Evolutionary conservation across 164 flowering plant species (phyloP).

Genomic region (Paratinospora sagittata): DNA sequence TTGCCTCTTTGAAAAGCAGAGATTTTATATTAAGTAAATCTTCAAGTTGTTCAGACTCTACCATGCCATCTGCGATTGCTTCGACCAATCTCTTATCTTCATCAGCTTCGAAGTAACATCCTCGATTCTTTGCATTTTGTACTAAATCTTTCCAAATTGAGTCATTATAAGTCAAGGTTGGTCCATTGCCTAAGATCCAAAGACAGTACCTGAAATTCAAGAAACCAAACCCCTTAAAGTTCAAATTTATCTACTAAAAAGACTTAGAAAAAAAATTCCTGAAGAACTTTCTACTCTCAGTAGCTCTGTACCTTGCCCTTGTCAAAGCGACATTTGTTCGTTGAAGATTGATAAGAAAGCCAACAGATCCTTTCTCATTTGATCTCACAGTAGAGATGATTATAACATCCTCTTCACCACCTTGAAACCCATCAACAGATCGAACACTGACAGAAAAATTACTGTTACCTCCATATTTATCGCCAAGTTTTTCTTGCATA

Average conservation of each 20-base stretch:
- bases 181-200: constrained; percentile 28
- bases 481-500: constrained; percentile 29
- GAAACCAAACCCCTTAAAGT: constrained; percentile 26
- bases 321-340: constrained; percentile 38
- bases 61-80: constrained; percentile 5
- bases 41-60: constrained; percentile 5
- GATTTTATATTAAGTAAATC: constrained; percentile 14
- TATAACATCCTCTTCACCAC: constrained; percentile 41
- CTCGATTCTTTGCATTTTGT: constrained; percentile 20
- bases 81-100: constrained; percentile 12
- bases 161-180: constrained; percentile 14
- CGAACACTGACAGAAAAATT: constrained; percentile 32
- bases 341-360: constrained; percentile 21
- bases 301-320: constrained; percentile 23
- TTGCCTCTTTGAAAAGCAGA: constrained; percentile 16
- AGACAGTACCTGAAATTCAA: constrained; percentile 46
- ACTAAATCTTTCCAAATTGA: constrained; percentile 22
- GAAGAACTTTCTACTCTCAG: not conserved
- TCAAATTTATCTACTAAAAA: not conserved
- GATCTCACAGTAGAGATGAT: constrained; percentile 33
- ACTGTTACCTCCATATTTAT: constrained; percentile 14
- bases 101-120: constrained; percentile 18
- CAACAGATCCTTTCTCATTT: constrained; percentile 14
- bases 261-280: not conserved
- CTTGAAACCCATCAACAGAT: constrained; percentile 55